phyloP scores from a whole-genome alignment of 306 rosid species.

The Cucurbita ficifolia region DNA sequence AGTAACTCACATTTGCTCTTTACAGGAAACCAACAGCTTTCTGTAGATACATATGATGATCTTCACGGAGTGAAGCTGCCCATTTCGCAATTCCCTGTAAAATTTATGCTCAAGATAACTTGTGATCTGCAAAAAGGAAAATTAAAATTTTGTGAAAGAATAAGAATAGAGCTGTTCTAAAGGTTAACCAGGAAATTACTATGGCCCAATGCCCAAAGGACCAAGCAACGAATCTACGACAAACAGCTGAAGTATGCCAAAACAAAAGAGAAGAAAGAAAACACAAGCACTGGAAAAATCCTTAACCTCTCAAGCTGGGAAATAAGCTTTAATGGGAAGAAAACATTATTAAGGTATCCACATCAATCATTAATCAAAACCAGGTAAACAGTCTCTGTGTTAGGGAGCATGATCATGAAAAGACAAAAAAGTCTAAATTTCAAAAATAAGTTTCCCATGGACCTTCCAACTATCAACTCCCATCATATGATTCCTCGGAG shows the following conservation, averaged over 20 bases:
- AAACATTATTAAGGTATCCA: background rate
- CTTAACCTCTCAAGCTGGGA: background rate
- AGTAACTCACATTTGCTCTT: slow-evolving; percentile 66
- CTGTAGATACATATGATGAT: slow-evolving; percentile 61
- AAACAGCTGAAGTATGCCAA: background rate
- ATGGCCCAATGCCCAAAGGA: background rate
- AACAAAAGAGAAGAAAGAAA: background rate
- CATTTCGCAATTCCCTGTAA: slow-evolving; percentile 61
- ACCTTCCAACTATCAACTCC: background rate
- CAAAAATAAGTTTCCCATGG: background rate
- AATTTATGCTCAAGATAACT: slow-evolving; percentile 67
- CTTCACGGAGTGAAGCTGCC: slow-evolving; percentile 53
- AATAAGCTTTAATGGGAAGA: background rate
- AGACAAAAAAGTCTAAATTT: background rate
- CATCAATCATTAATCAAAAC: background rate
- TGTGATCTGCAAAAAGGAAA: slow-evolving; percentile 44
- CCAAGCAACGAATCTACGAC: background rate
- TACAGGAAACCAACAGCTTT: slow-evolving; percentile 58
- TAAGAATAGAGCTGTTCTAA: background rate
- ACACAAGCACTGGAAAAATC: background rate
- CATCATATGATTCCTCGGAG: background rate
- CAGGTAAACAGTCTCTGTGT: background rate
- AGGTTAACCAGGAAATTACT: background rate
- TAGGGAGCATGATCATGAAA: background rate
- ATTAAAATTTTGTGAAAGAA: background rate